Conservation (phyloP, 495 filamentous ascomycete species). For the Massariosphaeria phaeospora region DNA sequence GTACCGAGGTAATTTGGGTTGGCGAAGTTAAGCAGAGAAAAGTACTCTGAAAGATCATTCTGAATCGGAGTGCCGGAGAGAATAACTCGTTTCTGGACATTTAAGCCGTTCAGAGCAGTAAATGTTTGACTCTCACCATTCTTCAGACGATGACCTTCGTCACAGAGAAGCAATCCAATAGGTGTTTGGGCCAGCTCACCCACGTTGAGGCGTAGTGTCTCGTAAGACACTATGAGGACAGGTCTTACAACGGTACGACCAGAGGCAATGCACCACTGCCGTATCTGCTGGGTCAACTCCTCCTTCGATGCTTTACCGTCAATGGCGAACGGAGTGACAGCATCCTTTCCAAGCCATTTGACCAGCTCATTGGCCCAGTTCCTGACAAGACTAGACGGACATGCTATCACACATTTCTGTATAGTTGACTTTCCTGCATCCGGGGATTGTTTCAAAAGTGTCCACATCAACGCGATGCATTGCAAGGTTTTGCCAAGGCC, state of each 20-base stretch:
- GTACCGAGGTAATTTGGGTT: slow-evolving; percentile 90
- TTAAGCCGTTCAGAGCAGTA: slow-evolving; percentile 79
- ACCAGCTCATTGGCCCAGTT: slow-evolving; percentile 97
- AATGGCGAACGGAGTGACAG: slow-evolving; percentile 89
- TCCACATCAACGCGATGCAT: slow-evolving; percentile 88
- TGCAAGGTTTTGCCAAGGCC: slow-evolving; percentile 90
- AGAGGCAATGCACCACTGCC: slow-evolving; percentile 88
- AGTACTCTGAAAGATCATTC: slow-evolving; percentile 97
- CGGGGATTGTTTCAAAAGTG: slow-evolving; percentile 87
- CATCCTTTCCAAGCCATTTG: slow-evolving; percentile 93
- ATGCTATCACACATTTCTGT: slow-evolving; percentile 98
- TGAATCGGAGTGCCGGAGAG: slow-evolving; percentile 96
- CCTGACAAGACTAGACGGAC: slow-evolving; percentile 89
- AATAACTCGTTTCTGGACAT: slow-evolving; percentile 88
- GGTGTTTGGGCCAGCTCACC: slow-evolving; percentile 79
- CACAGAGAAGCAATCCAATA: slow-evolving; percentile 93
- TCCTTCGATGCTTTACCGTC: slow-evolving; percentile 96
- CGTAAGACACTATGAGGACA: slow-evolving; percentile 99
- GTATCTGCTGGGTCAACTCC: slow-evolving; percentile 80
- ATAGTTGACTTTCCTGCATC: slow-evolving; percentile 91
- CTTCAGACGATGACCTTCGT: slow-evolving; percentile 97
- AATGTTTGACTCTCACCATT: slow-evolving; percentile 96
- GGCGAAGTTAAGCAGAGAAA: slow-evolving; percentile 91
- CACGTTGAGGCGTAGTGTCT: slow-evolving; percentile 86
- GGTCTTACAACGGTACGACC: slow-evolving; percentile 88